These are phyloP conservation scores for Candida buenavistaensis DNA, from an alignment of 1,139 yeast genomes.

Conservation along the genomic window DNA sequence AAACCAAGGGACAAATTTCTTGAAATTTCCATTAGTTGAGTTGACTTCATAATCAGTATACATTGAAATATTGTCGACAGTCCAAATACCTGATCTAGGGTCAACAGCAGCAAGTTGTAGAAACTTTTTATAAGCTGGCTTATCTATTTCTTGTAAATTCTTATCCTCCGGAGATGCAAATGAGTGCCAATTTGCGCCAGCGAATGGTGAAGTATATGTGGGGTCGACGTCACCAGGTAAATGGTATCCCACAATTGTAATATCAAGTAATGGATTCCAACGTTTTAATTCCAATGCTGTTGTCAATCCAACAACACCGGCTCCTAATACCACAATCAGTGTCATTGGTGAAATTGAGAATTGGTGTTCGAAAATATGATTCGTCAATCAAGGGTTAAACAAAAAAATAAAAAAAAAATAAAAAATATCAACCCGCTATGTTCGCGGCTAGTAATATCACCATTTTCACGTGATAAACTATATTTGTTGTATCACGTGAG, in stretches of 20 bases:
- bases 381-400: not conserved
- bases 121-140: slow-evolving; percentile 40
- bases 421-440: slow-evolving; percentile 20
- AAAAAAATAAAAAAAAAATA: not conserved
- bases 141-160: slow-evolving; percentile 37
- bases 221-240: slow-evolving; percentile 41
- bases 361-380: not conserved
- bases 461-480: too few species aligned
- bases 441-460: too few species aligned
- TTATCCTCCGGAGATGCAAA: slow-evolving; percentile 37
- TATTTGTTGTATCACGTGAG: too few species aligned
- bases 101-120: slow-evolving; percentile 38
- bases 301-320: slow-evolving; percentile 45
- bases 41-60: slow-evolving; percentile 24
- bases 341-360: slow-evolving; percentile 6
- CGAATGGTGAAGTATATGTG: slow-evolving; percentile 41
- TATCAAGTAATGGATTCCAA: slow-evolving; percentile 20
- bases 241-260: slow-evolving; percentile 34
- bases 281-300: slow-evolving; percentile 33
- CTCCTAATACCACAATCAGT: slow-evolving; percentile 35
- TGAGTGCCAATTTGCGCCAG: slow-evolving; percentile 50
- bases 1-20: slow-evolving; percentile 46
- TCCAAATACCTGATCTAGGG: slow-evolving; percentile 49
- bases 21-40: slow-evolving; percentile 11
- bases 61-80: slow-evolving; percentile 26